Percentiles rank a stretch among this genome's conserved stretches.
Evolutionary conservation across 768 basidiomycete species (phyloP).

Genomic region (Auriculariales sp.): DNA sequence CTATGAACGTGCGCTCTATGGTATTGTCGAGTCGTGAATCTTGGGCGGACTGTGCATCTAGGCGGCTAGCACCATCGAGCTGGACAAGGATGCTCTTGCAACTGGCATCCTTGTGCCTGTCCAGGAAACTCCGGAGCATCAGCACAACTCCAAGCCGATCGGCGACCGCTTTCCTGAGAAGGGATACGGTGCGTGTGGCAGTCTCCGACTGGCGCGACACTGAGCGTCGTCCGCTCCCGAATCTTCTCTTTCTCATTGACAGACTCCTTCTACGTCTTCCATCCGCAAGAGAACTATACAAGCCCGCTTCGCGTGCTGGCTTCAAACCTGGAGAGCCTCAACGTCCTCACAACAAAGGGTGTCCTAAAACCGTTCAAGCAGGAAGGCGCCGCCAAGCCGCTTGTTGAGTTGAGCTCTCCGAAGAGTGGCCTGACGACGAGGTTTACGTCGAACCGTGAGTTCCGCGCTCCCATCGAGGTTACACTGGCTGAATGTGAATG

Average conservation of each 20-base stretch:
- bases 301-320: conserved; percentile 35
- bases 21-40: too few relatives aligned
- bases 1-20: conserved; percentile 26
- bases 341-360: conserved; percentile 35
- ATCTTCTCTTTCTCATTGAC: neutral
- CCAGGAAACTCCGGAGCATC: conserved; percentile 31
- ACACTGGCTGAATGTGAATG: neutral
- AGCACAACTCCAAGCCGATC: conserved; percentile 35
- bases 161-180: conserved; percentile 39
- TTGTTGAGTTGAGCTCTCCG: conserved; percentile 38
- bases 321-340: conserved; percentile 24
- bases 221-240: neutral
- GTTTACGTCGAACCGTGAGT: conserved; percentile 61
- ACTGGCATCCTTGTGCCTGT: conserved; percentile 37
- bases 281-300: too few relatives aligned
- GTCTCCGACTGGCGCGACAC: neutral
- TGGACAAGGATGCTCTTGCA: conserved; percentile 33
- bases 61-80: conserved; percentile 40
- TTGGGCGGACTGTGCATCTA: too few relatives aligned
- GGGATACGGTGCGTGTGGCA: conserved; percentile 50
- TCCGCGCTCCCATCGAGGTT: too few relatives aligned
- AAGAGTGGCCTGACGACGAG: conserved; percentile 44
- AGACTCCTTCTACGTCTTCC: conserved; percentile 58
- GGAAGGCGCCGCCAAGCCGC: conserved; percentile 21
- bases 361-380: conserved; percentile 18